Percentiles rank a stretch among this genome's conserved stretches.
These are phyloP conservation scores for Aphanomyces cochlioides DNA, from an alignment of 352 stramenopile species.

Conservation along the genomic window DNA sequence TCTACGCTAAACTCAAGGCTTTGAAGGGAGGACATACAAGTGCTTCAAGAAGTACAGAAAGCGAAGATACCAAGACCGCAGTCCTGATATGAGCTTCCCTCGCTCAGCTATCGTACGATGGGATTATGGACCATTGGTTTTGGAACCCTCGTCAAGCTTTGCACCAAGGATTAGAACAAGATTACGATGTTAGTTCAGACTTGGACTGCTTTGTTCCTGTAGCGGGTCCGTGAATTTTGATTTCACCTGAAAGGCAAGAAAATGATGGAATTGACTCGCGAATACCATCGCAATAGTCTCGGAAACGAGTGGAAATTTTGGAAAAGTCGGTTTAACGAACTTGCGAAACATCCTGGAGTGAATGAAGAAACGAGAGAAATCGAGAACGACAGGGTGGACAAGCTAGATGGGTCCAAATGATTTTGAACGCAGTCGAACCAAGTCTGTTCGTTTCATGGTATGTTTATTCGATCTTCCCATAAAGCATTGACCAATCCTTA, in stretches of 20 bases:
- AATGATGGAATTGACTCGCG: neutral
- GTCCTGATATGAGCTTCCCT: no score
- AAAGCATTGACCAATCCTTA: no score
- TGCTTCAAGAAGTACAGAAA: no score
- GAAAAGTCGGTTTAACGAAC: neutral
- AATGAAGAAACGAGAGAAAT: neutral
- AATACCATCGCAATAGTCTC: neutral
- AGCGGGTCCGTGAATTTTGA: neutral
- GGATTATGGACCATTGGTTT: neutral
- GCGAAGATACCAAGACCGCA: no score
- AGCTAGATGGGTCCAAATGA: no score
- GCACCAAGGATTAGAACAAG: neutral
- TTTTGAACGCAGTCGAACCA: no score
- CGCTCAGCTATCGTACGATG: no score
- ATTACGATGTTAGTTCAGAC: neutral
- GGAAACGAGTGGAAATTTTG: neutral
- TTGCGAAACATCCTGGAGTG: neutral
- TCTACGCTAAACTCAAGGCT: no score
- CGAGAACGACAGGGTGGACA: no score
- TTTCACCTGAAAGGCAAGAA: neutral
- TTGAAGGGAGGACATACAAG: no score
- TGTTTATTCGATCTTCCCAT: no score
- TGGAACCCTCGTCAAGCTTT: neutral
- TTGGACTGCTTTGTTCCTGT: conserved; percentile 4
- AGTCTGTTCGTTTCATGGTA: no score